These are phyloP conservation scores for Botryobasidium botryosum DNA, from an alignment of 768 basidiomycete genomes.

Conservation along the genomic window DNA sequence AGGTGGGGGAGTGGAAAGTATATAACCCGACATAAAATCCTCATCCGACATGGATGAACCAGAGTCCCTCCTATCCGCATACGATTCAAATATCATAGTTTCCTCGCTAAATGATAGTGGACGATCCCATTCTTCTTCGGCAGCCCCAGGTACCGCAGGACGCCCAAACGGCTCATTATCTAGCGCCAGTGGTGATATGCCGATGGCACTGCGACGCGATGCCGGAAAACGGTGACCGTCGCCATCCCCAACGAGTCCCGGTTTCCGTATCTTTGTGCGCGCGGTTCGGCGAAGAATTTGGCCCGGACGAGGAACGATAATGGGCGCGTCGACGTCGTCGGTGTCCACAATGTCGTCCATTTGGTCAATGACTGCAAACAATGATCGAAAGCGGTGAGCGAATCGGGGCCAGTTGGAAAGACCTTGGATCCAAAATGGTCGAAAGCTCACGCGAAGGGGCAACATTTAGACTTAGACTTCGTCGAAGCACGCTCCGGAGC, in stretches of 20 bases:
- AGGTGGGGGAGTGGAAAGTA: constrained; percentile 1
- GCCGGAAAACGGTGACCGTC: constrained; percentile 64
- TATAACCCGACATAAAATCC: constrained; percentile 1
- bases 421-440: no score
- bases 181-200: constrained; percentile 4
- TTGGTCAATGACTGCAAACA: constrained; percentile 37
- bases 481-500: constrained; percentile 60
- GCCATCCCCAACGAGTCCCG: constrained; percentile 54
- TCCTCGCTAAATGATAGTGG: constrained; percentile 75
- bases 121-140: constrained; percentile 16
- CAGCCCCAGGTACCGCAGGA: not conserved
- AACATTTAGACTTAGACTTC: constrained; percentile 77
- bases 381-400: constrained; percentile 2
- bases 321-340: constrained; percentile 79
- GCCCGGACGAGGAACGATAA: constrained; percentile 71
- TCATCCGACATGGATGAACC: constrained; percentile 8
- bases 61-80: constrained; percentile 27
- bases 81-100: constrained; percentile 68
- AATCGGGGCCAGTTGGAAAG: no score
- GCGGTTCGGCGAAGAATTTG: constrained; percentile 83
- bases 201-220: constrained; percentile 23
- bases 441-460: constrained; percentile 59
- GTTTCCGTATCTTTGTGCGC: constrained; percentile 90
- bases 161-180: not conserved
- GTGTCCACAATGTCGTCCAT: constrained; percentile 52